phyloP scores from a whole-genome alignment of 2,329 filamentous ascomycete genomes.

The Fusarium buharicum region DNA sequence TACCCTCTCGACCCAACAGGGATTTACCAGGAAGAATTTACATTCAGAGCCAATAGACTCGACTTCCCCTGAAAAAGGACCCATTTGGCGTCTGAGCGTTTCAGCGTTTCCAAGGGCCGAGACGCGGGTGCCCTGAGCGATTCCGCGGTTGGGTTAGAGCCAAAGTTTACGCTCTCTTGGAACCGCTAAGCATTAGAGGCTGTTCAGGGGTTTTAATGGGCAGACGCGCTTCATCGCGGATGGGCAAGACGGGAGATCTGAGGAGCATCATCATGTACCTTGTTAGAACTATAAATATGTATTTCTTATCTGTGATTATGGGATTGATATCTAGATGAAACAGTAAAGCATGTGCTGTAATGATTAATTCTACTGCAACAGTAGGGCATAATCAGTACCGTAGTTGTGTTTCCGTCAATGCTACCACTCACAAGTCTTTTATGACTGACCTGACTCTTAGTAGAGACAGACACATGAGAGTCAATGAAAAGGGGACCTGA shows the following conservation, averaged over 20 bases:
- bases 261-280: not conserved
- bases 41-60: slow-evolving; percentile 12
- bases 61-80: slow-evolving; percentile 27
- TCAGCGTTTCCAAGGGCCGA: slow-evolving; percentile 24
- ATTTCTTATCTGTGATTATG: not conserved
- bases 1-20: not conserved
- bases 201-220: slow-evolving; percentile 39
- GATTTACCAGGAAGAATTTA: not conserved
- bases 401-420: not conserved
- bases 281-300: too few species aligned
- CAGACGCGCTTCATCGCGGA: not conserved
- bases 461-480: slow-evolving; percentile 6
- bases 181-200: slow-evolving; percentile 29
- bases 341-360: not conserved
- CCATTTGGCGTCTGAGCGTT: slow-evolving; percentile 28
- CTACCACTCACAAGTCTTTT: not conserved
- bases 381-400: too few species aligned
- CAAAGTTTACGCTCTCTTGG: slow-evolving; percentile 24
- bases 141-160: slow-evolving; percentile 35
- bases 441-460: not conserved
- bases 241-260: not conserved
- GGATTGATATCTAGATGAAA: not conserved
- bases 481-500: not conserved
- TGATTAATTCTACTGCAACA: not conserved
- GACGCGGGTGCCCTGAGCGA: slow-evolving; percentile 26